Evolutionary conservation across 495 filamentous ascomycete genomes (phyloP).

Genomic region (Aspergillus leporis): DNA sequence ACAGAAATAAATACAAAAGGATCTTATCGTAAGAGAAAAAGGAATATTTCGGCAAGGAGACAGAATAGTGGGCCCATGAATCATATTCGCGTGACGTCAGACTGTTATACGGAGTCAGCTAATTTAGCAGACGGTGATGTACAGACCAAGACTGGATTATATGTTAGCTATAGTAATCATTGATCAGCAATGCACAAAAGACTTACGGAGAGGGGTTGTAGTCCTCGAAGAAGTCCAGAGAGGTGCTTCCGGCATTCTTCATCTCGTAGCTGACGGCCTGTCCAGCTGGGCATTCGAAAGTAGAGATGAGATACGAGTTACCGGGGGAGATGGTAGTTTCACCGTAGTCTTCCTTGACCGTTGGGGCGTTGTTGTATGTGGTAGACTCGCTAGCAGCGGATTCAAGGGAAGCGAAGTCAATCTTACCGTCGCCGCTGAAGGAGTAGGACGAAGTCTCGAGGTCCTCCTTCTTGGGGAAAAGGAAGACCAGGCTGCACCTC

Average conservation of each 20-base stretch:
- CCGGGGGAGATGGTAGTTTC: constrained; percentile 52
- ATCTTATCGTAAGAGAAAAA: not conserved
- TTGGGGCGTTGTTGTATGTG: constrained; percentile 51
- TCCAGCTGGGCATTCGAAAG: constrained; percentile 58
- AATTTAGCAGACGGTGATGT: constrained; percentile 57
- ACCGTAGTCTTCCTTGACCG: constrained; percentile 46
- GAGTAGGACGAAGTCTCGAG: constrained; percentile 57
- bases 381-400: constrained; percentile 42
- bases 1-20: constrained; percentile 6
- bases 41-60: not conserved
- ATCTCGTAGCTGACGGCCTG: constrained; percentile 52
- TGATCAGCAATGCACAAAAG: not conserved
- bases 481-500: constrained; percentile 66
- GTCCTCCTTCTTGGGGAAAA: constrained; percentile 56
- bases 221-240: constrained; percentile 66
- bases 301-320: constrained; percentile 55
- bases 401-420: constrained; percentile 53
- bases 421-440: constrained; percentile 57
- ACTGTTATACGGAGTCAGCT: constrained; percentile 3
- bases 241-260: constrained; percentile 49
- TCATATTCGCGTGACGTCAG: constrained; percentile 17
- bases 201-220: constrained; percentile 56
- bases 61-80: constrained; percentile 11
- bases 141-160: constrained; percentile 55
- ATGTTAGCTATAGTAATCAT: constrained; percentile 24